Base-by-base conservation (phyloP, 2,329 filamentous ascomycete species). In the Apiospora pterosperma region DNA sequence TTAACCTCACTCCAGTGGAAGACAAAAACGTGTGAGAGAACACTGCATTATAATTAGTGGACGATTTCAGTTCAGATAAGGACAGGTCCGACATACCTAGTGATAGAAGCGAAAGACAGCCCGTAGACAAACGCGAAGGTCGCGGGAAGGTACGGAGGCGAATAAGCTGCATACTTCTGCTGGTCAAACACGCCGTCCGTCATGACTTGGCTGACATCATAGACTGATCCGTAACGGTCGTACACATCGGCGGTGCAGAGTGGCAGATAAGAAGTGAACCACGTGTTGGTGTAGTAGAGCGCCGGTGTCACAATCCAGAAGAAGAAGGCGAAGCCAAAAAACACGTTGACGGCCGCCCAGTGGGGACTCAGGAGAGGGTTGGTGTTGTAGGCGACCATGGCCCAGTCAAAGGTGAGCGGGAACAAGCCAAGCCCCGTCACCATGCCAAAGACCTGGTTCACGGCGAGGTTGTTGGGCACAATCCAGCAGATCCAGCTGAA, bases 181-280 rank as follows among this genome's bases (percentile, higher is more conserved):
- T 81, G 71, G 66, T 88, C 79, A 16, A 89, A 80, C 0, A 79
- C 82, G 63, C 80, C 77, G 36, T 1, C 76, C 66, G 28, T 80
- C 81, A 89, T 78, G 25, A 88, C 85, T 4, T 80, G 79, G 10
- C 75, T 76, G 11, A 86, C 81, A 23, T 85, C 80, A 69, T 88
- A 88, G 0, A 74, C 61, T 1, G 70, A 70, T 10, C 82, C 85
- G 0, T 81, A 85, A 65, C 88, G 88, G 73, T 89, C 85, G 65
- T 84, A 88, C 0, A 81, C 81, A 44, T 81, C 78, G 25, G 84
- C 82, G 11, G 81, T 81, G 42, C 85, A 82, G 63, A 88, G 79
- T 0, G 86, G 85, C 19, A 89, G 72, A 62, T 85, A 84, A 0
- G 82, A 79, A 0, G 84, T 82, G 62, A 79, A 76, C 82, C 82